Base-by-base conservation (phyloP, 2,329 filamentous ascomycete species). In the Penicillium janthinellum region DNA sequence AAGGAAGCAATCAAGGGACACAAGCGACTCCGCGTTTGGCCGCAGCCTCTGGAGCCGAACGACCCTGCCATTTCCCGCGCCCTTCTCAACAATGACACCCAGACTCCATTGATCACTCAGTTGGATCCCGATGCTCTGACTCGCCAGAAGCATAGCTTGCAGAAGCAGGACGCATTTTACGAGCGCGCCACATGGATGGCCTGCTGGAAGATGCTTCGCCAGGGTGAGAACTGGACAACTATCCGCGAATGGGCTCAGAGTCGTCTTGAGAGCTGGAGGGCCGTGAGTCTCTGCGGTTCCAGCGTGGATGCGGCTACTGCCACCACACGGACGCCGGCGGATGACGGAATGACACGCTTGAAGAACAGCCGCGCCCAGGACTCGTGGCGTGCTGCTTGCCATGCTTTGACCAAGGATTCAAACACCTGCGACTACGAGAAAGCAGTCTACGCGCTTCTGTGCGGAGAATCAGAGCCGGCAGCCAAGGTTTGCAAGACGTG, bases 101-200 rank as follows among this genome's bases (percentile, higher is more conserved):
- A 83, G 28, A 86, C 86, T 56, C 83, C 85, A 5, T 78, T 96
- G 2, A 87, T 96, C 55, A 96, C 92, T 0, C 91, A 96, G 68
- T 82, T 99, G 37, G 95, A 99, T 70, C 95, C 95, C 0, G 95
- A 99, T 79, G 91, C 92, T 5, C 83, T 88, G n/a, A 88, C 87
- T 39, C 86, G 95, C 61, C 93, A 98, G 75, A 84, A 83, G 51
- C 86, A 90, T 56, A 86, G 84, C 52, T 81, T 98, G 42, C 90
- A 96, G 71, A 85, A 88, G 25, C 87, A 93, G 68, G 95, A 99
- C 71, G 88, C 92, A 65, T 93, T 88, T 70, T 95, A 94, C 63
- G 95, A 99, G 78, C 86, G 89, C 55, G 90, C 92, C 2, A 90
- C 96, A 49, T 98, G 95, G 93, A 84, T 93, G 61, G 90, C 91